A percentile compares a stretch with the other conserved stretches of the same genome.
Conservation (phyloP, 345 rosid species). For the Eucalyptus lansdowneana region DNA sequence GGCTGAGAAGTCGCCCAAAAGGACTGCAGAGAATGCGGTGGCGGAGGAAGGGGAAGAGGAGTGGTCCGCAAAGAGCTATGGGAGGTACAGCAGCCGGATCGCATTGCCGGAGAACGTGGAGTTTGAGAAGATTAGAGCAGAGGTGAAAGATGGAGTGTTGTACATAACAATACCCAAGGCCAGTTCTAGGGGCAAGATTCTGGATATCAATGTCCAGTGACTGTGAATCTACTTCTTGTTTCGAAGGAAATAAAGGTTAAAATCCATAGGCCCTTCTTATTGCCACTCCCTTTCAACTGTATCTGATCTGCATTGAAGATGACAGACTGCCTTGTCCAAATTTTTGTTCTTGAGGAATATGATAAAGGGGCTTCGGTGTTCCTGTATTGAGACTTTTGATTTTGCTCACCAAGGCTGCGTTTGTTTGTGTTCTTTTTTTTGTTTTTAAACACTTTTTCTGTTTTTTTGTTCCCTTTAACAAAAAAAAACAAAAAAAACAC, state of each 20-base stretch:
- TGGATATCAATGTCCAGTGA: conserved; percentile 21
- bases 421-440: no score
- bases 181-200: not conserved
- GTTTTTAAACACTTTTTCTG: no score
- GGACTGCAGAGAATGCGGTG: not conserved
- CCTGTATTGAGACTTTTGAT: not conserved
- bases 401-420: no score
- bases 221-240: not conserved
- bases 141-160: conserved; percentile 54
- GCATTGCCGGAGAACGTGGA: conserved; percentile 49
- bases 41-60: conserved; percentile 23
- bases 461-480: no score
- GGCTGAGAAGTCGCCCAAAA: conserved; percentile 29
- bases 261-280: not conserved
- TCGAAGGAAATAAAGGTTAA: not conserved
- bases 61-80: conserved; percentile 50
- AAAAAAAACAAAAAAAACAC: no score
- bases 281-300: not conserved
- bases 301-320: not conserved
- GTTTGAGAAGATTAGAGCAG: conserved; percentile 55
- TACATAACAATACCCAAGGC: conserved; percentile 41
- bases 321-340: not conserved
- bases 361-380: not conserved
- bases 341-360: not conserved
- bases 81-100: conserved; percentile 39